Evolutionary conservation across 148 eudicot species (phyloP).

Genomic region (Rheum nobile): DNA sequence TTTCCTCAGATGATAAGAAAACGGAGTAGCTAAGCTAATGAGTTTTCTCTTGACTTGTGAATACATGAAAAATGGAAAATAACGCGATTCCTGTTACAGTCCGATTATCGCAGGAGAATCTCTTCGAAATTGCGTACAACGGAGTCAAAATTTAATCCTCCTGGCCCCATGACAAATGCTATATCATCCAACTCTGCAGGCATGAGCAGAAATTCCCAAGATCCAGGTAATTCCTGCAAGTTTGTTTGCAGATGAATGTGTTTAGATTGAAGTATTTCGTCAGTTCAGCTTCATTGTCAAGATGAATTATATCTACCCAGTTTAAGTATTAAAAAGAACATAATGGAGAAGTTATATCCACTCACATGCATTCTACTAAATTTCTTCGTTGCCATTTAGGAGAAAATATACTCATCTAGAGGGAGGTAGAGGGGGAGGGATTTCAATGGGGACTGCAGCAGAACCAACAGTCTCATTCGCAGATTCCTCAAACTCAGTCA

Average conservation of each 20-base stretch:
- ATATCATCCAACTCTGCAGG: conserved; percentile 36
- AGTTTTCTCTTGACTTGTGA: background rate
- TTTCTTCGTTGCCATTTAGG: background rate
- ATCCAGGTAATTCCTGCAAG: conserved; percentile 39
- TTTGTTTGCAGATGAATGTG: background rate
- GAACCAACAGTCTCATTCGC: conserved; percentile 57
- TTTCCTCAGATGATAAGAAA: no score
- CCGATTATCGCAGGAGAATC: conserved; percentile 77
- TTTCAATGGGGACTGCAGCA: no score
- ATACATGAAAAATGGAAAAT: background rate
- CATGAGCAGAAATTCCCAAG: conserved; percentile 44
- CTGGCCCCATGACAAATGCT: conserved; percentile 35
- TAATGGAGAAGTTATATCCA: background rate
- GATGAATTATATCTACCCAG: background rate
- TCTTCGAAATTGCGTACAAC: conserved; percentile 78
- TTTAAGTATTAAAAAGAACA: background rate
- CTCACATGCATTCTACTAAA: background rate
- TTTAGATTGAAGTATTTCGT: background rate
- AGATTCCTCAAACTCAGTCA: conserved; percentile 52
- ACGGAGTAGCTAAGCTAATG: background rate
- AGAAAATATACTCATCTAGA: background rate
- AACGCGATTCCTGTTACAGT: conserved; percentile 29
- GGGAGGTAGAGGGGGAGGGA: background rate
- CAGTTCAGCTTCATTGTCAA: background rate
- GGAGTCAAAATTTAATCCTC: conserved; percentile 59